These are phyloP conservation scores for Fusarium verticillioides DNA, from an alignment of 2,329 filamentous ascomycete genomes.

Conservation along the genomic window DNA sequence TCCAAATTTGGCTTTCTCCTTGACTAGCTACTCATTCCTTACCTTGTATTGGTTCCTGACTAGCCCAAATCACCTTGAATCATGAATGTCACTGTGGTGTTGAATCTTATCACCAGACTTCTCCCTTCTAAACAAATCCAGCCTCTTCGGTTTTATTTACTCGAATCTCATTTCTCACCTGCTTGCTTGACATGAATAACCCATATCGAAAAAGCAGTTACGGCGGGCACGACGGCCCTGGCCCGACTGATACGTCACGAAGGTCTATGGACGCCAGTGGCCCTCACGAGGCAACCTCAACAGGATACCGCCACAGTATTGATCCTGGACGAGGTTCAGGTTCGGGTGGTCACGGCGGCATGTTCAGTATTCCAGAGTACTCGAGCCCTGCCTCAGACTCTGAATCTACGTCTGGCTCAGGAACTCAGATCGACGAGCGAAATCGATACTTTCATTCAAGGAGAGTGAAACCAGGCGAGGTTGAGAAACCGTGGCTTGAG, in stretches of 20 bases:
- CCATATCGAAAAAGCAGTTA: constrained; percentile 24
- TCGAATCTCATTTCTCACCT: background rate
- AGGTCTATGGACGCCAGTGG: constrained; percentile 24
- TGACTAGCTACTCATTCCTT: constrained; percentile 10
- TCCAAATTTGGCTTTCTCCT: background rate
- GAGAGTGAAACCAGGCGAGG: constrained; percentile 75
- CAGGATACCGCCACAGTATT: constrained; percentile 25
- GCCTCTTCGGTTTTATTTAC: background rate
- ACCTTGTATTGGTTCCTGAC: constrained; percentile 13
- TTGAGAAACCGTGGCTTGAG: constrained; percentile 82
- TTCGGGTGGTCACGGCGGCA: constrained; percentile 28
- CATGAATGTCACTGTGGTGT: constrained; percentile 2
- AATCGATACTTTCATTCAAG: constrained; percentile 78
- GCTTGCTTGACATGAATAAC: constrained; percentile 14
- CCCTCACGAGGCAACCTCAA: constrained; percentile 14
- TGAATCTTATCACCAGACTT: constrained; percentile 14
- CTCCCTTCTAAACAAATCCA: constrained; percentile 7
- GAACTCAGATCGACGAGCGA: constrained; percentile 51
- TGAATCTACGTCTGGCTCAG: constrained; percentile 55
- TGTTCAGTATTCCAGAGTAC: constrained; percentile 38
- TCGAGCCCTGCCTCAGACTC: constrained; percentile 50
- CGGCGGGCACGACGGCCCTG: constrained; percentile 9
- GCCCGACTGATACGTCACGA: constrained; percentile 17
- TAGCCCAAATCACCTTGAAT: background rate
- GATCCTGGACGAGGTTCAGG: constrained; percentile 15